Percentiles rank a stretch among this genome's conserved stretches.
Evolutionary conservation across 208 protist species (phyloP).

Genomic region (Crithidia fasciculata): DNA sequence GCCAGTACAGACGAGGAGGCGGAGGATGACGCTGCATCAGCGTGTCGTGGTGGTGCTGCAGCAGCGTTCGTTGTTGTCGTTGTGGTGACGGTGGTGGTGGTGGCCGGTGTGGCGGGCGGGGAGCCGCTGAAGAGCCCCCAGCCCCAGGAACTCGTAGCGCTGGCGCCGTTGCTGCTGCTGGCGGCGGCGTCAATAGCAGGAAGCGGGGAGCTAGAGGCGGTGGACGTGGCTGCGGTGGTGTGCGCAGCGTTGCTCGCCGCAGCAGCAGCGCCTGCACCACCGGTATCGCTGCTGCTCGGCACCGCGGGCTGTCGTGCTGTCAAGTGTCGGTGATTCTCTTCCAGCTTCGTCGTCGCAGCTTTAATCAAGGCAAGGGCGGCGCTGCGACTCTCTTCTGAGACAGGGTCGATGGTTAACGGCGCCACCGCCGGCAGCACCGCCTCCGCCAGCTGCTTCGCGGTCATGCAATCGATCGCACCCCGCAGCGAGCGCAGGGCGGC

Average conservation of each 20-base stretch:
- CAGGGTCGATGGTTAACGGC: slow-evolving; percentile 64
- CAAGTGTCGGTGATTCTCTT: slow-evolving; percentile 27
- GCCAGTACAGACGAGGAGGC: not conserved
- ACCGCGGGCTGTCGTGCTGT: slow-evolving; percentile 7
- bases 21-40: not conserved
- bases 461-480: slow-evolving; percentile 43
- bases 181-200: not conserved
- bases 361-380: slow-evolving; percentile 54
- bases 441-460: slow-evolving; percentile 53
- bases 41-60: not conserved
- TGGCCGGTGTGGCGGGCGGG: not conserved
- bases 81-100: not conserved
- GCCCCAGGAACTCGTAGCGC: slow-evolving; percentile 7
- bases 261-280: not conserved
- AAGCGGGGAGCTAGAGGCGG: not conserved
- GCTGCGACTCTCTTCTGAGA: slow-evolving; percentile 49
- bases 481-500: slow-evolving; percentile 66
- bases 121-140: slow-evolving; percentile 14
- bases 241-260: not conserved
- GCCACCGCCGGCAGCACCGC: slow-evolving; percentile 60
- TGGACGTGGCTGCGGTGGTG: too few relatives aligned
- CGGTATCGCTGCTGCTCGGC: not conserved
- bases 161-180: slow-evolving; percentile 9
- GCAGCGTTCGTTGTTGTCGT: not conserved
- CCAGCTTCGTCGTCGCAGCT: slow-evolving; percentile 22